Conservation (phyloP, 495 filamentous ascomycete species). For the Penicillium canescens region DNA sequence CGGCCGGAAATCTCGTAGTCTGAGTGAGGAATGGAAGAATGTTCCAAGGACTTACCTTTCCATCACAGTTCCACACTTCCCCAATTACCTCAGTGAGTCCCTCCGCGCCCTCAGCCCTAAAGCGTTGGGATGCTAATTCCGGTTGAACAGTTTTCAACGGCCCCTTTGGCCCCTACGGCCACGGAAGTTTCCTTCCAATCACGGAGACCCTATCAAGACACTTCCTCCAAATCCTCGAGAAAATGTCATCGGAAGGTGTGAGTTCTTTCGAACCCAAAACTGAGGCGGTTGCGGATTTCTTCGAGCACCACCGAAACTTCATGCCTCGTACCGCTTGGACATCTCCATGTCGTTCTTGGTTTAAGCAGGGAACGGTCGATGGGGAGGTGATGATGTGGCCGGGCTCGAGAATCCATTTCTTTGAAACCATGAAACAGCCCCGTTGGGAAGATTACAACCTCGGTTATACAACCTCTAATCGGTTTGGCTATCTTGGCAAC, state of each 20-base stretch:
- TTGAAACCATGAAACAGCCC: slow-evolving; percentile 47
- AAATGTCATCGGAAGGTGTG: slow-evolving; percentile 30
- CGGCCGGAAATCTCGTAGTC: neutral
- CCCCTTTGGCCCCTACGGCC: slow-evolving; percentile 36
- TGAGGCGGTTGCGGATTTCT: slow-evolving; percentile 37
- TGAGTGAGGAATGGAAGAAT: slow-evolving; percentile 10
- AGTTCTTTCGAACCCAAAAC: slow-evolving; percentile 11
- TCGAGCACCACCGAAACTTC: slow-evolving; percentile 32
- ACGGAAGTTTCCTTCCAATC: slow-evolving; percentile 32
- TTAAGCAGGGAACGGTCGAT: slow-evolving; percentile 30
- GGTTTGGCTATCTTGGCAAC: slow-evolving; percentile 26
- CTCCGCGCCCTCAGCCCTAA: slow-evolving; percentile 13
- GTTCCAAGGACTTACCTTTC: slow-evolving; percentile 11
- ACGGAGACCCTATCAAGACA: slow-evolving; percentile 42
- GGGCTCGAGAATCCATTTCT: slow-evolving; percentile 45
- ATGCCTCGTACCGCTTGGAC: slow-evolving; percentile 41
- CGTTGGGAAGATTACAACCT: slow-evolving; percentile 51
- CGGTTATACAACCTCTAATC: slow-evolving; percentile 15
- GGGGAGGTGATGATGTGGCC: slow-evolving; percentile 27
- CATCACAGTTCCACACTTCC: too few species aligned
- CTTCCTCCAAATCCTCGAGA: slow-evolving; percentile 38
- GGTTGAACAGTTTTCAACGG: slow-evolving; percentile 30
- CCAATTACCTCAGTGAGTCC: slow-evolving; percentile 34
- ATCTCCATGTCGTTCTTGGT: slow-evolving; percentile 44
- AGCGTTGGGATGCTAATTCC: slow-evolving; percentile 25